Evolutionary conservation across 78 protist genomes (phyloP).

Genomic region (Bigelowiella natans): DNA sequence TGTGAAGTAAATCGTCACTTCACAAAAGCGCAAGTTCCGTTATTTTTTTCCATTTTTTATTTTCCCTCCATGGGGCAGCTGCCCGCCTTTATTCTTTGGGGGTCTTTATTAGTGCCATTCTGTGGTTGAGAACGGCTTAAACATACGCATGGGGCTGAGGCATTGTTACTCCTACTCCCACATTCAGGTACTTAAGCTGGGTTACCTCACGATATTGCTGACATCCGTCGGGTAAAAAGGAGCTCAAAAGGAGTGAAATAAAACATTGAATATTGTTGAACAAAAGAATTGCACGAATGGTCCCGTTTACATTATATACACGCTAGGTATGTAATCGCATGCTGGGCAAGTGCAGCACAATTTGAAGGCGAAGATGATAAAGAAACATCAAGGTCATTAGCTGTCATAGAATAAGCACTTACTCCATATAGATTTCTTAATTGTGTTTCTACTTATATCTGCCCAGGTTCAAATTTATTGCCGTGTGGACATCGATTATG

Average conservation of each 20-base stretch:
- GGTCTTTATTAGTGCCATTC: too few relatives aligned
- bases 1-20: too few relatives aligned
- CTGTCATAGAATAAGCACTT: too few relatives aligned
- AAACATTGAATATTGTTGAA: background rate
- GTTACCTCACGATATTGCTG: background rate
- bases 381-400: background rate
- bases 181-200: background rate
- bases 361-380: background rate
- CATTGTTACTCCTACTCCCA: too few relatives aligned
- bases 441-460: background rate
- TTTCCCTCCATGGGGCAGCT: too few relatives aligned
- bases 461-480: background rate
- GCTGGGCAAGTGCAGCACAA: background rate
- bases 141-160: too few relatives aligned
- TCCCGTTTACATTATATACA: too few relatives aligned
- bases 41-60: too few relatives aligned
- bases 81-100: too few relatives aligned
- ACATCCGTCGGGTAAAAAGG: background rate
- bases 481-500: background rate
- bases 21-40: too few relatives aligned
- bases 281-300: background rate
- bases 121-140: too few relatives aligned
- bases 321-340: background rate
- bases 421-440: background rate
- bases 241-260: too few relatives aligned